Conservation (phyloP, 2,329 filamentous ascomycete species). For the Calonectria pseudoturangicola region DNA sequence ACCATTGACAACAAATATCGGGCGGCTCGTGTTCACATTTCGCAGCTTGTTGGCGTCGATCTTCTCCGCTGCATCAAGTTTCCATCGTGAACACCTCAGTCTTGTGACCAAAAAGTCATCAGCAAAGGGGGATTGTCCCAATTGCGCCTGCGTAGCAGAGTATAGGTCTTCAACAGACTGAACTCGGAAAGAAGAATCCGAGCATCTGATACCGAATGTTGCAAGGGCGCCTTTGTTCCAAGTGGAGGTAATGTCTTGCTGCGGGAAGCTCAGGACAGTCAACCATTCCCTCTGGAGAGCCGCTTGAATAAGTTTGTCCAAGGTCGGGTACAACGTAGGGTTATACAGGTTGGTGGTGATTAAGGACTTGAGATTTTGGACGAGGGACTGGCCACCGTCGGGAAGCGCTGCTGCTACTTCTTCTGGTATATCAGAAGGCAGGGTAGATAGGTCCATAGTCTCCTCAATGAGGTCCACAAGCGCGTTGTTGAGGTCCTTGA, state of each 20-base stretch:
- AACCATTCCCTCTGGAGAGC: slow-evolving; percentile 24
- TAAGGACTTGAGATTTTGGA: background rate
- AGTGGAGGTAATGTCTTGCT: background rate
- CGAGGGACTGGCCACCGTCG: slow-evolving; percentile 17
- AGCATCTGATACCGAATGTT: slow-evolving; percentile 35
- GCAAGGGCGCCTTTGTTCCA: slow-evolving; percentile 34
- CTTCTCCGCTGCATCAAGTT: slow-evolving; percentile 41
- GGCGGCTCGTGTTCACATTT: slow-evolving; percentile 47
- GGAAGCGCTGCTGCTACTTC: background rate
- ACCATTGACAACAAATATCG: slow-evolving; percentile 46
- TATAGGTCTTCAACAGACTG: slow-evolving; percentile 32
- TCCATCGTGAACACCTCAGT: slow-evolving; percentile 42
- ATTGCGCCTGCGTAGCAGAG: slow-evolving; percentile 22
- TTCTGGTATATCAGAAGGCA: background rate
- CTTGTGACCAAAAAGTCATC: slow-evolving; percentile 38
- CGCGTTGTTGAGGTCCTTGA: background rate
- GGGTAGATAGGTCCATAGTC: background rate
- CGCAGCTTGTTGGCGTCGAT: slow-evolving; percentile 41
- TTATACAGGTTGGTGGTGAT: slow-evolving; percentile 20
- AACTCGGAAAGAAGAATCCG: slow-evolving; percentile 38
- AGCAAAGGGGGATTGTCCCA: slow-evolving; percentile 36
- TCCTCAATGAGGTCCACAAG: background rate
- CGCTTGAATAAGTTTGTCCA: background rate
- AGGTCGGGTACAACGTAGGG: background rate
- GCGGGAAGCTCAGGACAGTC: background rate